These are phyloP conservation scores for Corrigiola litoralis DNA, from an alignment of 179 eudicot species.

Conservation along the genomic window DNA sequence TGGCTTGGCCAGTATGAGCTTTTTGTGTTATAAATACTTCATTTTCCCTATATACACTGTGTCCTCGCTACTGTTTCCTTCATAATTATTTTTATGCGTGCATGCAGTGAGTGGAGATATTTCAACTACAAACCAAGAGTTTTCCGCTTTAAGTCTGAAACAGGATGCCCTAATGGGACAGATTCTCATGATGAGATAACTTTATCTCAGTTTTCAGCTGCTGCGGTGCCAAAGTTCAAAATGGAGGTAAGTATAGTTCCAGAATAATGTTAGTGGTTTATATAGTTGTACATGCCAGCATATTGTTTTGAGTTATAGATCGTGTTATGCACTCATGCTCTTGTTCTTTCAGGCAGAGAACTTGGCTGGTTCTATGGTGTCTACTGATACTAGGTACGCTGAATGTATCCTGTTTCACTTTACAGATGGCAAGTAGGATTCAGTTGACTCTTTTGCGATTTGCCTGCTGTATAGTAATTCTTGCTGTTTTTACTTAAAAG, in stretches of 20 bases:
- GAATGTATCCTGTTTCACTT: neutral
- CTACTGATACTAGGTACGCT: slow-evolving; percentile 23
- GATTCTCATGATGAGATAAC: slow-evolving; percentile 37
- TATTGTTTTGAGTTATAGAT: no score
- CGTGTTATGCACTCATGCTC: slow-evolving; percentile 8
- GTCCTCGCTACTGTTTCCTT: neutral
- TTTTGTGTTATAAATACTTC: neutral
- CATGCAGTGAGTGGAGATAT: slow-evolving; percentile 71
- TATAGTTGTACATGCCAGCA: no score
- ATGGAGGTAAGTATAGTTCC: slow-evolving; percentile 11
- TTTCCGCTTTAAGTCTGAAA: slow-evolving; percentile 55
- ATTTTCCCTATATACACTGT: neutral
- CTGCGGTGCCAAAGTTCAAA: slow-evolving; percentile 64
- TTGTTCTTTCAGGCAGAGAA: slow-evolving; percentile 26
- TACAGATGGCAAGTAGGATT: neutral
- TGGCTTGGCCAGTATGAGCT: neutral
- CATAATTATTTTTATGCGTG: slow-evolving; percentile 10
- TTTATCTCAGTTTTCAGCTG: slow-evolving; percentile 76
- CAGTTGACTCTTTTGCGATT: neutral
- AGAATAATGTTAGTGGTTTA: neutral
- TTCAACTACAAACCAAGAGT: slow-evolving; percentile 54
- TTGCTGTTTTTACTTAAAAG: no score
- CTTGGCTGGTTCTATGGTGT: neutral
- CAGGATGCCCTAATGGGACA: slow-evolving; percentile 30
- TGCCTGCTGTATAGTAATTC: neutral